Evolutionary conservation across 768 basidiomycete genomes (phyloP), one percentile per base, ranked within the genome.

Genomic region (Lyophyllum semitale): DNA sequence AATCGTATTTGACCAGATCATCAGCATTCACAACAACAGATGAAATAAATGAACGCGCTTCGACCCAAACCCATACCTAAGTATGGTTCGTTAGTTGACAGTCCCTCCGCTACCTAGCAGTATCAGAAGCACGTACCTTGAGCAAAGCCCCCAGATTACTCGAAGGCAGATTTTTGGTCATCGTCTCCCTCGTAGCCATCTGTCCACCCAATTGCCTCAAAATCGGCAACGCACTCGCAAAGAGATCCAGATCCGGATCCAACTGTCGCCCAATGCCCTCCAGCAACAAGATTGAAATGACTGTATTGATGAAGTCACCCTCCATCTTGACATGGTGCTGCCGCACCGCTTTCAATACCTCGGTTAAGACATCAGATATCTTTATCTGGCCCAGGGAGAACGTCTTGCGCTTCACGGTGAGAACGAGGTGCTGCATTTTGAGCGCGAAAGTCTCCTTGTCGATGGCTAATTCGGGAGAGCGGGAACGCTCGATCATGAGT

Each of bases 301-400:
- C 94, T 0, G 97, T 98, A 71, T 99, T 99, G 67, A 98, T 87
- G 67, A 99, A 99, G 70, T 98, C 97, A 13, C 89, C 94, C 73
- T 99, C 96, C 87, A 99, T 91, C 77, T 93, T 98, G 59, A 98
- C 97, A 66, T 97, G 96, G 70, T 98, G 95, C 60, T 83, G 79
- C 54, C 95, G 78, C 3, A 99, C 95, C 30, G 87, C 84, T 63
- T 76, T 87, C 46, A 99, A 75, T 8, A 98, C 97, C 59, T 96
- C 91, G 3, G 84, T 90, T 27, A 98, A 75, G 57, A 99, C 84
- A 69, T 98, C 95, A 26, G 91, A 89, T 52, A 99, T 97, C 70
- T 91, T 93, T 74, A 99, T 93, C 69, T 93, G 88, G n/a, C 93
- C 95, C 4, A 99, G 84, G 23, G 92, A 93, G 74, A 99, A 99